phyloP scores from a whole-genome alignment of 148 eudicot genomes.

The Limonium bicolor region DNA sequence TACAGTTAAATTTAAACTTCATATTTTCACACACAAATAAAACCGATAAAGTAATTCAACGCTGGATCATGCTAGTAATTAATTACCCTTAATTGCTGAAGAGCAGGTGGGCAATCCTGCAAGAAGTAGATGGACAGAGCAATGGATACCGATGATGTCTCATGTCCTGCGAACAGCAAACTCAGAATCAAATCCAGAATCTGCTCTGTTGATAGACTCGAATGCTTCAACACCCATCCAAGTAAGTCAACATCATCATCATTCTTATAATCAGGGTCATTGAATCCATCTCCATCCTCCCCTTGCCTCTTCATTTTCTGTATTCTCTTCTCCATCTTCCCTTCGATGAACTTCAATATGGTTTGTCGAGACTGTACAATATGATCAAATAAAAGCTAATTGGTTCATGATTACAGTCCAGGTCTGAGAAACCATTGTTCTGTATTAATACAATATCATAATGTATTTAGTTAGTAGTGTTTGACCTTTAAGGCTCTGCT shows the following conservation, averaged over 20 bases:
- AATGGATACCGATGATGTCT: slow-evolving; percentile 90
- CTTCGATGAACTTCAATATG: slow-evolving; percentile 67
- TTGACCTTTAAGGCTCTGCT: slow-evolving; percentile 64
- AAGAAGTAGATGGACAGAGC: slow-evolving; percentile 82
- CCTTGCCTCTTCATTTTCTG: slow-evolving; percentile 15
- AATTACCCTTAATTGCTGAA: slow-evolving; percentile 57
- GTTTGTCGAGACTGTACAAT: slow-evolving; percentile 56
- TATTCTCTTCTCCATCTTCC: slow-evolving; percentile 56
- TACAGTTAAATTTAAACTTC: neutral
- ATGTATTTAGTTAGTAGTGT: neutral
- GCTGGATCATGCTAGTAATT: neutral
- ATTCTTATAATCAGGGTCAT: neutral
- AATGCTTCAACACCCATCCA: slow-evolving; percentile 86
- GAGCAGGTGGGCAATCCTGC: slow-evolving; percentile 52
- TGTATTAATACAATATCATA: neutral
- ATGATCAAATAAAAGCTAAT: neutral
- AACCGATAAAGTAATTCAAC: neutral
- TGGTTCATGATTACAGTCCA: no score
- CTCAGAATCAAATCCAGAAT: slow-evolving; percentile 78
- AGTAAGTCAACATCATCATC: slow-evolving; percentile 68
- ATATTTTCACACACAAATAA: neutral
- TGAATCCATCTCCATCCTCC: neutral
- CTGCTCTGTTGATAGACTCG: slow-evolving; percentile 82
- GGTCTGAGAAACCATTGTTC: no score
- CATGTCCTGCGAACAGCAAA: slow-evolving; percentile 92